phyloP scores from a whole-genome alignment of 2,329 filamentous ascomycete genomes.

The Beauveria brongniartii region DNA sequence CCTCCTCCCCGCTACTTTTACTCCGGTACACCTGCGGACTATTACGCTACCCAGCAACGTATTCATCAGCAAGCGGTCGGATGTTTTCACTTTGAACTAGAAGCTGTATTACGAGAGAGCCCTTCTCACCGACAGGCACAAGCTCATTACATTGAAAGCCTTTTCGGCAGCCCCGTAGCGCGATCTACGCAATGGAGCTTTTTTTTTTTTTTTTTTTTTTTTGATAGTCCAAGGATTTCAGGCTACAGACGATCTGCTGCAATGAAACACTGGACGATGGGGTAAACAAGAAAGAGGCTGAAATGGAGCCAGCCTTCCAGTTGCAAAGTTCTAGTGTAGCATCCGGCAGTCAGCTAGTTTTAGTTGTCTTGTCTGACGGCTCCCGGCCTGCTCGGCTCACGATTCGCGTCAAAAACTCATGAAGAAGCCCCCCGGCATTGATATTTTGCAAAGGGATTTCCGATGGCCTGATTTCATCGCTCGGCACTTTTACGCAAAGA shows the following conservation, averaged over 20 bases:
- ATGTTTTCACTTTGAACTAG: no score
- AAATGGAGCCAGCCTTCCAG: neutral
- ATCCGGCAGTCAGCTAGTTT: neutral
- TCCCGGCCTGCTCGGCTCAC: neutral
- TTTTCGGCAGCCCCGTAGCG: neutral
- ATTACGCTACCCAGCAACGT: neutral
- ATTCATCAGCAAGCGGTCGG: neutral
- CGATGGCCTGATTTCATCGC: no score
- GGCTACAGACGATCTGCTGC: slow-evolving; percentile 7
- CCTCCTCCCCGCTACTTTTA: neutral
- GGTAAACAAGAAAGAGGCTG: neutral
- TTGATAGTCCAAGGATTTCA: neutral
- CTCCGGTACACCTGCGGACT: no score
- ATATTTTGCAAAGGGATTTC: no score
- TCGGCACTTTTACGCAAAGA: no score
- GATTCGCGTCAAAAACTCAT: neutral
- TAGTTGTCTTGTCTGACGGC: neutral
- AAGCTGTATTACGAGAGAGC: neutral
- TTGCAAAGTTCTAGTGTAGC: neutral
- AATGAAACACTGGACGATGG: slow-evolving; percentile 10
- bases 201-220: neutral
- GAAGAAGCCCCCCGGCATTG: no score
- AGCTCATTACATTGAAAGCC: no score
- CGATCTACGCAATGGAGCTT: neutral
- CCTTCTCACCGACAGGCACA: neutral